Evolutionary conservation across 1,284 basidiomycete species (phyloP).

Genomic region (Ustilago shanxiensis): DNA sequence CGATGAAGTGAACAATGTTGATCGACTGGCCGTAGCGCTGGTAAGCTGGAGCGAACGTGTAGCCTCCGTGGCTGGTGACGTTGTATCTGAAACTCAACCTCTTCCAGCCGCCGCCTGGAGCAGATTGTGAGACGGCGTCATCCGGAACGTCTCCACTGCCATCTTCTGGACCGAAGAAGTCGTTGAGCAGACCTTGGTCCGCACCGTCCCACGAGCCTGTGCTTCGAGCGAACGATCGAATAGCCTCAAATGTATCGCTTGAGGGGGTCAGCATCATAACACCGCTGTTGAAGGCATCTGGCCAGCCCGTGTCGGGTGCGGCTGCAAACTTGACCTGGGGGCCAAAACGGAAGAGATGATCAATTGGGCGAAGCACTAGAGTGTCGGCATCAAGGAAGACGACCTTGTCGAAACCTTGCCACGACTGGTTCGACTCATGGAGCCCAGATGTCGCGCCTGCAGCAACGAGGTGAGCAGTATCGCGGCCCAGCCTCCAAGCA

Average conservation of each 20-base stretch:
- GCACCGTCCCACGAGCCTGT: slow-evolving; percentile 96
- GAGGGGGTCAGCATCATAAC: slow-evolving; percentile 88
- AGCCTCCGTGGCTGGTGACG: slow-evolving; percentile 95
- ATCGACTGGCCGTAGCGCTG: slow-evolving; percentile 90
- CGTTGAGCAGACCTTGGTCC: slow-evolving; percentile 95
- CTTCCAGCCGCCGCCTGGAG: slow-evolving; percentile 82
- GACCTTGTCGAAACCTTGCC: slow-evolving; percentile 83
- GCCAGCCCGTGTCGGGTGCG: slow-evolving; percentile 96
- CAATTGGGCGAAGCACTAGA: slow-evolving; percentile 77
- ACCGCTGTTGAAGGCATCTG: slow-evolving; percentile 98
- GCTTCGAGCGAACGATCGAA: slow-evolving; percentile 78
- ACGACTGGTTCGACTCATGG: slow-evolving; percentile 7
- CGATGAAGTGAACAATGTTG: slow-evolving; percentile 93
- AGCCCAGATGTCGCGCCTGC: slow-evolving; percentile 13
- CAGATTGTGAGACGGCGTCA: slow-evolving; percentile 8
- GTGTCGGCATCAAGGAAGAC: slow-evolving; percentile 97
- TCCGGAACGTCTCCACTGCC: slow-evolving; percentile 66
- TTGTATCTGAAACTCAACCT: slow-evolving; percentile 87
- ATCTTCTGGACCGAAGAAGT: slow-evolving; percentile 77
- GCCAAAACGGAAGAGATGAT: slow-evolving; percentile 56
- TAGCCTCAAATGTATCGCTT: slow-evolving; percentile 82
- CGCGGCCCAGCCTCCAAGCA: slow-evolving; percentile 80
- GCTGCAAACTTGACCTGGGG: slow-evolving; percentile 76
- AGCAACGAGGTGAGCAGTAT: slow-evolving; percentile 29
- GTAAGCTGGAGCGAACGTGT: slow-evolving; percentile 96